Conservation (phyloP, 805 yeast species). For the Phaffomyces thermotolerans region DNA sequence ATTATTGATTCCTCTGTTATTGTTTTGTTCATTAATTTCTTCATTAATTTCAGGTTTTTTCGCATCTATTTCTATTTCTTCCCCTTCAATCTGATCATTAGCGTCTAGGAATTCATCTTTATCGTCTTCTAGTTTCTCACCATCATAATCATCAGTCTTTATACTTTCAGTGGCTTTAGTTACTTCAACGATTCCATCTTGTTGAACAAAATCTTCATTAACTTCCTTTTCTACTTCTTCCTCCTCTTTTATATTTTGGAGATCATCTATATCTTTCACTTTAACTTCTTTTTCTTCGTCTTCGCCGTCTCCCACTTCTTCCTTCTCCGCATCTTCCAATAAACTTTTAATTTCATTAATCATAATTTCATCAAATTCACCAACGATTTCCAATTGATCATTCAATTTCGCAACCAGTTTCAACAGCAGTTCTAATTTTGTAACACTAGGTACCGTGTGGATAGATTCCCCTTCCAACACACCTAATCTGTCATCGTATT, state of each 20-base stretch:
- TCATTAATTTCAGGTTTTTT: no score
- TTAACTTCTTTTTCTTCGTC: constrained; percentile 36
- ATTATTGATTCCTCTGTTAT: no score
- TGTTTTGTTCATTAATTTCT: no score
- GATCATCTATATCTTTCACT: constrained; percentile 34
- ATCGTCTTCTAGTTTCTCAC: constrained; percentile 3
- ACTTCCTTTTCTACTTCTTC: constrained; percentile 5
- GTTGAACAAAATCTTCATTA: not conserved
- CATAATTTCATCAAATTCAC: constrained; percentile 22
- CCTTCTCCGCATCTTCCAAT: constrained; percentile 22
- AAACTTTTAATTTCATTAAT: constrained; percentile 10
- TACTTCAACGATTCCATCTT: constrained; percentile 2
- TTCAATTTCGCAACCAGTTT: constrained; percentile 38
- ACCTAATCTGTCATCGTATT: constrained; percentile 55
- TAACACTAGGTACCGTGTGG: constrained; percentile 31
- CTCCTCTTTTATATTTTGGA: constrained; percentile 34
- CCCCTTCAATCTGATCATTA: constrained; percentile 4
- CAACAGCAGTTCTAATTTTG: constrained; percentile 14
- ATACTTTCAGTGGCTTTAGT: not conserved
- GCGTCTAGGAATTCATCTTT: constrained; percentile 16
- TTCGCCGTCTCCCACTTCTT: constrained; percentile 33
- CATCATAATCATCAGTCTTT: not conserved
- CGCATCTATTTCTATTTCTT: not conserved
- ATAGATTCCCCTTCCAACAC: constrained; percentile 52
- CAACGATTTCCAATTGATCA: constrained; percentile 26